phyloP scores from a whole-genome alignment of 2,329 filamentous ascomycete species.

The Fusarium sp. region DNA sequence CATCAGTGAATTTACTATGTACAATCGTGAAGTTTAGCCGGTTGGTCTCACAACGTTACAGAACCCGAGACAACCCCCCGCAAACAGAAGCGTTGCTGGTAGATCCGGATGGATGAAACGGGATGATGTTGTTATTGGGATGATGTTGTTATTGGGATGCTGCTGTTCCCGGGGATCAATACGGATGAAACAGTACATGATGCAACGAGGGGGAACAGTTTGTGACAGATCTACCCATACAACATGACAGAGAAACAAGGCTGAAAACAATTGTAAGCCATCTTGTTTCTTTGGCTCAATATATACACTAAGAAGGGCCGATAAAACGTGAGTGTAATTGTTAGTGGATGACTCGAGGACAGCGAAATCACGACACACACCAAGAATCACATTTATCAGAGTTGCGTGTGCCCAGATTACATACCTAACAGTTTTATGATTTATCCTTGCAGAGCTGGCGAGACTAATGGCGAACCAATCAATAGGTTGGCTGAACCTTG shows the following conservation, averaged over 20 bases:
- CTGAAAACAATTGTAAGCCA: neutral
- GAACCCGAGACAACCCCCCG: conserved; percentile 24
- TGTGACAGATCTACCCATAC: conserved; percentile 28
- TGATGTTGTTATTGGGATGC: conserved; percentile 4
- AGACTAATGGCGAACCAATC: conserved; percentile 29
- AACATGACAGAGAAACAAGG: conserved; percentile 14
- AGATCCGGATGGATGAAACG: conserved; percentile 19
- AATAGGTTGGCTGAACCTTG: conserved; percentile 5
- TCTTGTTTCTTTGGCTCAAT: neutral
- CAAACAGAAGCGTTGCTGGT: conserved; percentile 19
- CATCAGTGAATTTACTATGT: neutral
- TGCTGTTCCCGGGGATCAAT: conserved; percentile 23
- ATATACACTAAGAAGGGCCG: conserved; percentile 19
- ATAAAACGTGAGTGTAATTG: conserved; percentile 6
- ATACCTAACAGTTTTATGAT: neutral
- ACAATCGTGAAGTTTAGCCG: neutral
- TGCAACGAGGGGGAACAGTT: conserved; percentile 22
- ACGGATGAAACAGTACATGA: conserved; percentile 33
- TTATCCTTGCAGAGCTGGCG: conserved; percentile 4
- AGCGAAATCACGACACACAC: neutral
- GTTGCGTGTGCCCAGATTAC: conserved; percentile 16
- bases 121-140: conserved; percentile 2
- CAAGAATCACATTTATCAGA: neutral
- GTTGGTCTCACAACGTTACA: conserved; percentile 3
- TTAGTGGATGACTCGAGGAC: neutral